Evolutionary conservation across 331 rosid species (phyloP).

Genomic region (Prunus yedoensis): DNA sequence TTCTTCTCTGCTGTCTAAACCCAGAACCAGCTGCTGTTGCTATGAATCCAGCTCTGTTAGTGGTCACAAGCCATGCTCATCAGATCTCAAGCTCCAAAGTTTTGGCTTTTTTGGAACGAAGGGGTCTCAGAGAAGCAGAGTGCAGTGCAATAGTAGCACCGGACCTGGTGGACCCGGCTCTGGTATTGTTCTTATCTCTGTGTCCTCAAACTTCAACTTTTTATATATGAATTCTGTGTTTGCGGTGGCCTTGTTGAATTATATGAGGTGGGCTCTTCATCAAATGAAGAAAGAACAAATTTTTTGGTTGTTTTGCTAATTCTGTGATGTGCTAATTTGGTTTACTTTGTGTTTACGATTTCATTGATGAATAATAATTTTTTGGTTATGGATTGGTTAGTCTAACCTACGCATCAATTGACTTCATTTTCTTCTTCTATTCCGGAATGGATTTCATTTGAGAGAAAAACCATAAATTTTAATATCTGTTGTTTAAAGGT

Average conservation of each 20-base stretch:
- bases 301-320: background rate
- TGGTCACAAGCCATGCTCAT: constrained; percentile 13
- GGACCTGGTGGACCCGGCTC: constrained; percentile 57
- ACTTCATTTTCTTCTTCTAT: too few relatives aligned
- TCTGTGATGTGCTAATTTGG: background rate
- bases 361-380: background rate
- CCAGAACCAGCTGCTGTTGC: constrained; percentile 14
- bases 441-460: too few relatives aligned
- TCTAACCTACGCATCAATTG: too few relatives aligned
- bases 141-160: constrained; percentile 49
- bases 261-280: constrained; percentile 6
- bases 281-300: background rate
- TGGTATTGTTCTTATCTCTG: constrained; percentile 33
- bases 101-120: constrained; percentile 23
- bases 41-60: constrained; percentile 28
- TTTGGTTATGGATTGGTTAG: background rate
- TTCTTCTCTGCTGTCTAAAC: constrained; percentile 24
- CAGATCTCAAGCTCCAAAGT: constrained; percentile 30
- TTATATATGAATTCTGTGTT: background rate
- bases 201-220: background rate
- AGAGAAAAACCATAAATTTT: too few relatives aligned
- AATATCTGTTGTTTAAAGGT: background rate
- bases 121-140: constrained; percentile 28
- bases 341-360: background rate
- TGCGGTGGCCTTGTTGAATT: constrained; percentile 1